Conservation (phyloP, 345 rosid species). For the Lumnitzera racemosa region DNA sequence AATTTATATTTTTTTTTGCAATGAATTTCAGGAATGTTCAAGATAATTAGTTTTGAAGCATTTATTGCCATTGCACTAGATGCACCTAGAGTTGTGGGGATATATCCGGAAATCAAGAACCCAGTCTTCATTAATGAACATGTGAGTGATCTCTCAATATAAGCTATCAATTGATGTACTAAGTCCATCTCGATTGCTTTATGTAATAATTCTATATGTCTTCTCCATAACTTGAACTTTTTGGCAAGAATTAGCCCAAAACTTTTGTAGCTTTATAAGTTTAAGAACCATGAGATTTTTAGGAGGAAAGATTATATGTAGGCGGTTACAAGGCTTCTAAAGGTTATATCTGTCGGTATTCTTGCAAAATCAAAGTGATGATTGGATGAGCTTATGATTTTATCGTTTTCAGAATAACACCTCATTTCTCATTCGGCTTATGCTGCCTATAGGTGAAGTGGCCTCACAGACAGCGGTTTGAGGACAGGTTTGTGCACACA, state of each 20-base stretch:
- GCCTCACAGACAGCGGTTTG: conserved; percentile 60
- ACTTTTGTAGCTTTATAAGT: too few relatives aligned
- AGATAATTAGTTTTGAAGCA: conserved; percentile 79
- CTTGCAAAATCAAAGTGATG: too few relatives aligned
- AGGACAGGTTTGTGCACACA: conserved; percentile 65
- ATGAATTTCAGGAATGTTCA: conserved; percentile 57
- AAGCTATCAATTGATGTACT: not conserved
- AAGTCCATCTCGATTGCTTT: too few relatives aligned
- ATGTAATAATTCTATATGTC: not conserved
- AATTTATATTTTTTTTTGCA: not conserved
- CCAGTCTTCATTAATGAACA: conserved; percentile 81
- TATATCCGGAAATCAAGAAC: conserved; percentile 94
- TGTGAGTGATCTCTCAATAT: conserved; percentile 31
- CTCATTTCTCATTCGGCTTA: conserved; percentile 8
- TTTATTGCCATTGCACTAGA: conserved; percentile 79
- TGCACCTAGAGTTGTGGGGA: conserved; percentile 84
- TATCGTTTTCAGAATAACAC: too few relatives aligned
- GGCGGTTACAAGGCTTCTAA: too few relatives aligned
- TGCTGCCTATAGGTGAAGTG: conserved; percentile 63
- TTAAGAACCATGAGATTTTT: too few relatives aligned
- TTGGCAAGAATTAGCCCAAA: too few relatives aligned
- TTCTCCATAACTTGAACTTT: too few relatives aligned
- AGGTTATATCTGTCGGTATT: too few relatives aligned
- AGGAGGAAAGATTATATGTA: too few relatives aligned
- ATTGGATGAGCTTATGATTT: too few relatives aligned